These are phyloP conservation scores for Fusarium anguioides DNA, from an alignment of 2,329 filamentous ascomycete species.

Conservation along the genomic window DNA sequence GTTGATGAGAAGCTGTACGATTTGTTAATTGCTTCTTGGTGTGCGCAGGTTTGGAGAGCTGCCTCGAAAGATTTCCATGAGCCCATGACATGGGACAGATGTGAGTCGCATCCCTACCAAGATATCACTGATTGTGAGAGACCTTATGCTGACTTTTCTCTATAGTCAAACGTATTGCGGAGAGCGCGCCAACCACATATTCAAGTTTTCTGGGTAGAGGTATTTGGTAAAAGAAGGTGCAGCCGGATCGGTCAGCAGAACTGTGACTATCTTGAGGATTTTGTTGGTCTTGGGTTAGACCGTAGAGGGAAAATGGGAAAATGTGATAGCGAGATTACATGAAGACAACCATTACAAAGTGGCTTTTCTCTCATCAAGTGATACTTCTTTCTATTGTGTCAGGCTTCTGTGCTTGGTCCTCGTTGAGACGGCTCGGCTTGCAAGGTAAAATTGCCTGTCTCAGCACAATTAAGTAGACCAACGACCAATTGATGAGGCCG, in stretches of 20 bases:
- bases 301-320: neutral
- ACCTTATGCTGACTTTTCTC: neutral
- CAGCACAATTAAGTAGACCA: neutral
- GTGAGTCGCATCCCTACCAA: slow-evolving; percentile 27
- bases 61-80: slow-evolving; percentile 38
- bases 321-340: neutral
- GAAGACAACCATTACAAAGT: too few species aligned
- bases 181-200: neutral
- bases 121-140: neutral
- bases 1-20: slow-evolving; percentile 45
- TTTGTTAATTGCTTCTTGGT: slow-evolving; percentile 47
- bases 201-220: too few species aligned
- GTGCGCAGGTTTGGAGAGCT: slow-evolving; percentile 46
- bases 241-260: too few species aligned
- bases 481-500: neutral
- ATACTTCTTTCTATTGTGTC: neutral
- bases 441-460: slow-evolving; percentile 1
- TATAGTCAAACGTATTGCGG: slow-evolving; percentile 24
- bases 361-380: neutral
- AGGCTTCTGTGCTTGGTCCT: neutral
- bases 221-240: too few species aligned
- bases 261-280: too few species aligned
- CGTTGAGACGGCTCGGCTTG: neutral
- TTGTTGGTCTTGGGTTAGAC: too few species aligned
- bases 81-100: slow-evolving; percentile 41